Evolutionary conservation across 2,329 filamentous ascomycete genomes (phyloP), one percentile per base, ranked within the genome.

Genomic region (Cryphonectria parasitica): DNA sequence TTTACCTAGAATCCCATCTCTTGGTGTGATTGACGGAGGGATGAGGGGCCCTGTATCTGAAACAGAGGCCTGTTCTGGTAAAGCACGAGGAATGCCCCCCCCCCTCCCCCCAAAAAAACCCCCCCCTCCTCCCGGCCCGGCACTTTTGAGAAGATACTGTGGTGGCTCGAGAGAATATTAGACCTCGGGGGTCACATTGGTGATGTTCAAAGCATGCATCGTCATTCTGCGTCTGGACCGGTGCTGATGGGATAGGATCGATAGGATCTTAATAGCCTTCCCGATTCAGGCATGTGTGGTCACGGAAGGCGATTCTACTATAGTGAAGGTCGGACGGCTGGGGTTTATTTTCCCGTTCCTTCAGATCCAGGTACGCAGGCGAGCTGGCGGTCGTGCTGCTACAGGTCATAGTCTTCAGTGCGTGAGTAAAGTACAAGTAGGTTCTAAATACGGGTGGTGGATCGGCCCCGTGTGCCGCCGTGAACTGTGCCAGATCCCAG

Each of bases 31-130:
- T 43, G 39, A 45, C 28, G 13, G 39, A 45, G 39, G 61, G 61
- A 64, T 41, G 36, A 45, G 63, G 13, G 31, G 19, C 19, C 63
- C 45, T 66, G 45, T 54, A 56, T 66, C 45, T 66, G 64, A 66
- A 66, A 66, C 64, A n/a, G 36, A 15, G n/a, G 22, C 58, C 31
- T 58, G 54, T 58, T 34, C 45, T 43, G 22, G 45, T 49, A 49
- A 22, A 34, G 54, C 54, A 34, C 28, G 54, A 58, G 25, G 25
- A 28, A 28, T 56, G 25, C 25, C n/a, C 1, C 36, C 36, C 36
- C 36, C 52, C 22, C 22, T 2, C 3, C 52, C 22, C 52, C 19
- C 52, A 54, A 22, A 31, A n/a, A n/a, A n/a, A 34, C 6, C 34
- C 3, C 34, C 25, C 25, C 17, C 28, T 3, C 54, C 54, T 4